A percentile compares a stretch with the other conserved stretches of the same genome.
Evolutionary conservation across 768 basidiomycete species (phyloP).

Genomic region (Psilocybe sp.): DNA sequence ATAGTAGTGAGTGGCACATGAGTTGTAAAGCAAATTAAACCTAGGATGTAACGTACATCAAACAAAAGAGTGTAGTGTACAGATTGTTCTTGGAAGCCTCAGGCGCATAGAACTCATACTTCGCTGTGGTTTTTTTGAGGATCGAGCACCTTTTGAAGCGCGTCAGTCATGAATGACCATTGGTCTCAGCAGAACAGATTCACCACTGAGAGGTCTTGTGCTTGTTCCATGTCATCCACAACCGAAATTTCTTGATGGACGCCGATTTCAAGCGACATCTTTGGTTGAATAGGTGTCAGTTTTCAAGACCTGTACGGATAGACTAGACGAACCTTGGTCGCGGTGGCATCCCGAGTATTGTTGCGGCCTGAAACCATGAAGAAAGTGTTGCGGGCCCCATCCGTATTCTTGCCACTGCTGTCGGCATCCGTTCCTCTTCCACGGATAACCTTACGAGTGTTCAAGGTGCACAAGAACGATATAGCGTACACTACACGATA

Average conservation of each 20-base stretch:
- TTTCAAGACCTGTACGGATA: background rate
- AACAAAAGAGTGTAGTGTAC: too few species aligned
- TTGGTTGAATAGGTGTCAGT: background rate
- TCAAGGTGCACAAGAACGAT: conserved; percentile 44
- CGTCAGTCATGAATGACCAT: too few species aligned
- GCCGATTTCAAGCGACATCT: conserved; percentile 20
- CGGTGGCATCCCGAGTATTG: conserved; percentile 1
- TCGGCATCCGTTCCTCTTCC: conserved; percentile 49
- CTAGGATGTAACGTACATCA: too few species aligned
- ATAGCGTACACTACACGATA: conserved; percentile 35
- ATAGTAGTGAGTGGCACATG: too few species aligned
- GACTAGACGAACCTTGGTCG: too few species aligned
- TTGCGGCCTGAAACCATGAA: conserved; percentile 22
- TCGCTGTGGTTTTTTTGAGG: too few species aligned
- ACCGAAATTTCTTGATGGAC: conserved; percentile 30
- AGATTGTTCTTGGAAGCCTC: too few species aligned
- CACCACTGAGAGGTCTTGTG: background rate
- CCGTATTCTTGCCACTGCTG: conserved; percentile 18
- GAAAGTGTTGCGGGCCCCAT: conserved; percentile 14
- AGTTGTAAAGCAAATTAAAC: too few species aligned
- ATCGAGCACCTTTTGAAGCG: too few species aligned
- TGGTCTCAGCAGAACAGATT: too few species aligned
- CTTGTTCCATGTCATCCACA: conserved; percentile 20
- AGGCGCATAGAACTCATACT: too few species aligned
- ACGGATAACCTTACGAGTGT: conserved; percentile 49